A percentile compares a stretch with the other conserved stretches of the same genome.
Evolutionary conservation across 192 early-diverging fungal species (phyloP).

Genomic region (Coemansia sp.): DNA sequence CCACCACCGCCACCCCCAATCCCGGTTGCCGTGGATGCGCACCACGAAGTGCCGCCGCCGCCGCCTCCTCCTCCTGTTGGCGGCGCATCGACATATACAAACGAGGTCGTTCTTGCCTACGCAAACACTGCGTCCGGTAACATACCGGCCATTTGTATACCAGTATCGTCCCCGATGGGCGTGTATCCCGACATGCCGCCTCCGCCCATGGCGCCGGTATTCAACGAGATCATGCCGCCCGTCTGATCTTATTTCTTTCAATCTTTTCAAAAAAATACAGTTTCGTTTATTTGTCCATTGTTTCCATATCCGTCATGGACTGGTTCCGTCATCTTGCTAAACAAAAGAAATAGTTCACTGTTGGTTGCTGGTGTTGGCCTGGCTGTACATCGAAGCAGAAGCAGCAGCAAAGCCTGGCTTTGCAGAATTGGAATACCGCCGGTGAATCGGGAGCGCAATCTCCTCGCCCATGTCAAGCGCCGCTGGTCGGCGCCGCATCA

Average conservation of each 20-base stretch:
- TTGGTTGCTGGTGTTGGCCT: slow-evolving; percentile 3
- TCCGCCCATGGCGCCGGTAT: slow-evolving; percentile 31
- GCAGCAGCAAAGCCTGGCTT: background rate
- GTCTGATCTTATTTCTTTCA: slow-evolving; percentile 3
- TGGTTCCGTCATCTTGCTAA: background rate
- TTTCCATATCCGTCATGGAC: too few relatives aligned
- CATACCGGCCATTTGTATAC: slow-evolving; percentile 52
- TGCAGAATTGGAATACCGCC: slow-evolving; percentile 20
- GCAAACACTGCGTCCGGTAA: slow-evolving; percentile 42
- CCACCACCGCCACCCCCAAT: slow-evolving; percentile 18
- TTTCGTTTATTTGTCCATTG: background rate
- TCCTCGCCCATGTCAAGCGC: slow-evolving; percentile 29
- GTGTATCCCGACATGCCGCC: slow-evolving; percentile 12
- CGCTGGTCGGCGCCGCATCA: slow-evolving; percentile 35
- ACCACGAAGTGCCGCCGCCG: slow-evolving; percentile 9
- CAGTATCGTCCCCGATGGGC: slow-evolving; percentile 23
- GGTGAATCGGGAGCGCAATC: slow-evolving; percentile 27
- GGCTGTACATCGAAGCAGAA: background rate
- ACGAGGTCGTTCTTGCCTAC: slow-evolving; percentile 43
- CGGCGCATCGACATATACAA: slow-evolving; percentile 16
- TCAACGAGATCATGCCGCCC: slow-evolving; percentile 37
- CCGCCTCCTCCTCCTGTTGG: slow-evolving; percentile 15
- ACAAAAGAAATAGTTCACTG: background rate
- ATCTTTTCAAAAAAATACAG: slow-evolving; percentile 4
- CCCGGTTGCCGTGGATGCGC: slow-evolving; percentile 2